Base-by-base conservation (phyloP, 257 asterid species). In the Gentiana macrophylla region DNA sequence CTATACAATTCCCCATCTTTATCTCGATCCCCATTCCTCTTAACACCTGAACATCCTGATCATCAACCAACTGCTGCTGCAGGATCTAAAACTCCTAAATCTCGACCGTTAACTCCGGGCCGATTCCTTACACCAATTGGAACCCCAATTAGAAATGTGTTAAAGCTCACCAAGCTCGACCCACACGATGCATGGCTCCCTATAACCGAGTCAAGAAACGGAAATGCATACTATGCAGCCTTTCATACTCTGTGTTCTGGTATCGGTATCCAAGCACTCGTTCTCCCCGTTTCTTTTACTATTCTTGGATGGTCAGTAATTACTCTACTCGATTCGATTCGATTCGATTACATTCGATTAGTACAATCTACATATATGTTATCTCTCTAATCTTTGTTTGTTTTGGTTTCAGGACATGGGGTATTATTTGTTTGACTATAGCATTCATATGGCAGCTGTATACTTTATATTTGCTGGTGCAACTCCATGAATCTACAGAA, bases 131-230 rank as follows among this genome's bases (percentile, higher is more conserved):
- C 95, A 32, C 97, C 94, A 2, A 41, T 89, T 35, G 94, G 83
- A 12, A 89, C 92, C 73, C 95, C 95, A 2, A 56, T 86, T 13
- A 81, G 92, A 10, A 86, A 84, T 57, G 95, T 84, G 2, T 70
- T 86, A 12, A 75, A 77, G 32, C 86, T 86, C 64, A 89, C 97
- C 0, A 86, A 55, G 46, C 87, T 89, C 10, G 84, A 89, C 59
- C 97, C 90, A 0, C 76, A 86, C 3, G 95, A 89, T 47, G 97
- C 97, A 1, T 89, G 95, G 97, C 84, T 89, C 11, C 95, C 97
- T 0, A 86, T 89, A 35, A 89, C 95, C 0, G 86, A 84, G 57
- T 89, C 95, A 0, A 75, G 97, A 66, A 89, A 86, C 41, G 97
- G 94, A 8, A 86, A 86, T 24, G 94, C 94, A 5, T 86, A 74